Evolutionary conservation across 2,329 filamentous ascomycete genomes (phyloP), one percentile per base, ranked within the genome.

Genomic region (Graphium sp.): DNA sequence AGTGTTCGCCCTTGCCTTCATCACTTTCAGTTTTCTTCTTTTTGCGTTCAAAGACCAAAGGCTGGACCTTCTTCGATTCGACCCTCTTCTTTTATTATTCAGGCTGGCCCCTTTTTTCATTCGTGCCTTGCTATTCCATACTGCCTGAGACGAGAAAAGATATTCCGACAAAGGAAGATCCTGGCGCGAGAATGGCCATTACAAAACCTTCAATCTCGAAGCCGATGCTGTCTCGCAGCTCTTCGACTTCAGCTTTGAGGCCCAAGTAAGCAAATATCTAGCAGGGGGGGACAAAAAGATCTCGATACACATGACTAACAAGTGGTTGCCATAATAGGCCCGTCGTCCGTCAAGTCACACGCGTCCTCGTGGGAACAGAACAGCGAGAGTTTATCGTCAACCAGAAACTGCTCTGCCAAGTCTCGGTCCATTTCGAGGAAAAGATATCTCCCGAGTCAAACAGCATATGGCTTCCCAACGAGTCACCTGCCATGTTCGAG

Each of bases 401-500:
- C 43, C 50, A 49, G 36, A 50, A 49, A 22, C 54, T 61, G 9
- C 50, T 69, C 14, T 60, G 55, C 39, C 48, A 51, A 22, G 50
- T 50, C 15, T 62, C 60, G 16, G 37, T 48, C 22, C 66, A 62
- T 41, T 67, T 68, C 46, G 45, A 49, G 13, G 50, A 59, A 21
- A 51, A 54, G 33, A 46, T 65, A 37, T 51, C 58, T 8, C 50
- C 52, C 28, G 41, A 41, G 30, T 41, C 47, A 17, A 41, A 49
- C 24, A 47, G 47, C 6, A 40, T 54, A 19, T 55, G 52, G 52
- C 47, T 58, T 6, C 54, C 60, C 0, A 50, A 52, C 34, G 60
- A 68, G 41, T 55, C 55, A 2, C 47, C 60, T 12, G 49, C 58
- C 40, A 62, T 65, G 53, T 66, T 69, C 39, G 54, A 57, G 38